These are phyloP conservation scores for Apiotrichum laibachii DNA, from an alignment of 1,284 basidiomycete genomes.

Conservation along the genomic window DNA sequence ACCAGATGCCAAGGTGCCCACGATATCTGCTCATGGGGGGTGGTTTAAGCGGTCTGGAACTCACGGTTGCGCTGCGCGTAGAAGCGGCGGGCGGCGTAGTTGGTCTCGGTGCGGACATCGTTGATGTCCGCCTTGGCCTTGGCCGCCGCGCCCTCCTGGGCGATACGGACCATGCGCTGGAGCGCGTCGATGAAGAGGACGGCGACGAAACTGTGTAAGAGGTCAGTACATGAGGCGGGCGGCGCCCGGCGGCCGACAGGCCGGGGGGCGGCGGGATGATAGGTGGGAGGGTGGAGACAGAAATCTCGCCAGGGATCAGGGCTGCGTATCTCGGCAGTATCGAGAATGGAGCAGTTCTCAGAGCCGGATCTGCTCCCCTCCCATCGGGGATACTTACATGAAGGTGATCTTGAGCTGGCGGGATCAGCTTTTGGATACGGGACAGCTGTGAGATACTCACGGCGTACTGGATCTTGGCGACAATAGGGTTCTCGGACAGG, in stretches of 20 bases:
- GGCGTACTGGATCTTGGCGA: slow-evolving; percentile 57
- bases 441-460: slow-evolving; percentile 31
- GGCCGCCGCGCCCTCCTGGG: slow-evolving; percentile 61
- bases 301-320: no score
- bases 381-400: slow-evolving; percentile 60
- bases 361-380: no score
- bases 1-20: background rate
- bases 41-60: slow-evolving; percentile 5
- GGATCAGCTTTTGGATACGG: background rate
- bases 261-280: no score
- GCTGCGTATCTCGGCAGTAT: no score
- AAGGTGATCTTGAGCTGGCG: slow-evolving; percentile 79
- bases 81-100: slow-evolving; percentile 79
- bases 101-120: slow-evolving; percentile 76
- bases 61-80: slow-evolving; percentile 66
- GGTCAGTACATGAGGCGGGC: background rate
- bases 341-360: no score
- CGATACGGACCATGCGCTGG: slow-evolving; percentile 87
- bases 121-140: slow-evolving; percentile 61
- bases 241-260: no score
- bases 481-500: slow-evolving; percentile 52
- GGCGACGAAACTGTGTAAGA: slow-evolving; percentile 68
- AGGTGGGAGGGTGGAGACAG: no score
- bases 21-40: background rate
- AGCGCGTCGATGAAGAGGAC: slow-evolving; percentile 72